These are phyloP conservation scores for Microbotryomycetes sp. DNA, from an alignment of 1,284 basidiomycete genomes.

Conservation along the genomic window DNA sequence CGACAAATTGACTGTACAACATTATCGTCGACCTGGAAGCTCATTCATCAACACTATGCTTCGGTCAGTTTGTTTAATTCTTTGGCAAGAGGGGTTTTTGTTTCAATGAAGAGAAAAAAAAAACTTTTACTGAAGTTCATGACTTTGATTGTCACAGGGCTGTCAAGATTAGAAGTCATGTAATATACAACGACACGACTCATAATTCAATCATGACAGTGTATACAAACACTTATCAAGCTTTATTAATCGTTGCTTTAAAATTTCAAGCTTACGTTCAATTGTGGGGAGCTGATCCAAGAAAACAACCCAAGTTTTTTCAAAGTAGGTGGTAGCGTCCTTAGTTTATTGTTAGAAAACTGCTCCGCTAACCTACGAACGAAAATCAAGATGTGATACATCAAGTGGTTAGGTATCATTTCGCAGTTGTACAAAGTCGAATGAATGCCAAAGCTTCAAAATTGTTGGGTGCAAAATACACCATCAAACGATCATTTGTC, in stretches of 20 bases:
- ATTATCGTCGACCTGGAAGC: constrained; percentile 34
- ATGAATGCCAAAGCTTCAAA: constrained; percentile 48
- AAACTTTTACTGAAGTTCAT: not conserved
- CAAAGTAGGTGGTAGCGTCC: not conserved
- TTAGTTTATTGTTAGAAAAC: not conserved
- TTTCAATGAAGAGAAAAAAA: not conserved
- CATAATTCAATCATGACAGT: constrained; percentile 62
- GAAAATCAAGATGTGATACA: constrained; percentile 54
- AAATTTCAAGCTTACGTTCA: constrained; percentile 79
- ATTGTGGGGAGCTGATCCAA: constrained; percentile 51
- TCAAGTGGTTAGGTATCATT: constrained; percentile 55
- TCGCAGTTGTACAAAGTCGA: constrained; percentile 52
- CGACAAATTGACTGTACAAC: constrained; percentile 42
- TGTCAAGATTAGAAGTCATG: constrained; percentile 60
- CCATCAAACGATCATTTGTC: constrained; percentile 52
- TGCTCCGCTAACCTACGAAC: not conserved
- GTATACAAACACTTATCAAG: constrained; percentile 77
- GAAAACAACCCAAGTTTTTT: constrained; percentile 32
- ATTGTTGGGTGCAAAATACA: constrained; percentile 43
- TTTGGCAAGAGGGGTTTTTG: not conserved
- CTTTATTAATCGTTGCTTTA: constrained; percentile 75
- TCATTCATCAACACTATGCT: constrained; percentile 39
- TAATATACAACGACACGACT: constrained; percentile 65
- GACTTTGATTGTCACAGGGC: constrained; percentile 43
- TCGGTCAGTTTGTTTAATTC: constrained; percentile 22